Percentiles rank a stretch among this genome's conserved stretches.
phyloP scores from a whole-genome alignment of 805 yeast genomes.

The Teunomyces cretensis region DNA sequence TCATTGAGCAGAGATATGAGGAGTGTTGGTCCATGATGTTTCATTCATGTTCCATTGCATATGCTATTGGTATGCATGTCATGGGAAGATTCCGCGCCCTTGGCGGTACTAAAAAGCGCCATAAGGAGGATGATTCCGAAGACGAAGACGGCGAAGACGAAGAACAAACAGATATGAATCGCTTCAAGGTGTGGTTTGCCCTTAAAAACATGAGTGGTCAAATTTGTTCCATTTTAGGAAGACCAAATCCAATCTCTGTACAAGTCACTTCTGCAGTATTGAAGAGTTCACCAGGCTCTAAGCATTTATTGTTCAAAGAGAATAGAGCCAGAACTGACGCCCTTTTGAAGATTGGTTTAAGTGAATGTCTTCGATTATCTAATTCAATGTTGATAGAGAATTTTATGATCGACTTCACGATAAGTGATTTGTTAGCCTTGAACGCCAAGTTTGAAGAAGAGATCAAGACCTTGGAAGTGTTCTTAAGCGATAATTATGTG shows the following conservation, averaged over 20 bases:
- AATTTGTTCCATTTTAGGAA: conserved; percentile 49
- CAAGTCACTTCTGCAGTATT: conserved; percentile 33
- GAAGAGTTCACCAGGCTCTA: conserved; percentile 15
- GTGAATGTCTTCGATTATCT: conserved; percentile 49
- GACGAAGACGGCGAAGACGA: conserved; percentile 30
- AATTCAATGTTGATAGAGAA: conserved; percentile 53
- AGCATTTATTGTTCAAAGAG: conserved; percentile 10
- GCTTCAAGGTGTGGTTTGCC: conserved; percentile 51
- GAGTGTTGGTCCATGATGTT: conserved; percentile 54
- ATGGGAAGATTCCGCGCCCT: conserved; percentile 26
- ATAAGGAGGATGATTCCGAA: conserved; percentile 13
- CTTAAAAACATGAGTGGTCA: conserved; percentile 49
- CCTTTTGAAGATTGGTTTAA: conserved; percentile 46
- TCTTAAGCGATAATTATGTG: conserved; percentile 9
- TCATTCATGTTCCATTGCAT: conserved; percentile 49
- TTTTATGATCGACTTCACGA: conserved; percentile 45
- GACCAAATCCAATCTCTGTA: conserved; percentile 54
- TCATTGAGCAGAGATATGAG: conserved; percentile 49
- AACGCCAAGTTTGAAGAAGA: conserved; percentile 45
- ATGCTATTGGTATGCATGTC: conserved; percentile 53
- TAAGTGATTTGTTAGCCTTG: conserved; percentile 39
- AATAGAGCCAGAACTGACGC: conserved; percentile 25
- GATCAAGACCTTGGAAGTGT: conserved; percentile 34
- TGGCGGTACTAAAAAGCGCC: neutral
- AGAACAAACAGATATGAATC: conserved; percentile 32